These are phyloP conservation scores for Tylopilus sp. DNA, from an alignment of 768 basidiomycete genomes.

Conservation along the genomic window DNA sequence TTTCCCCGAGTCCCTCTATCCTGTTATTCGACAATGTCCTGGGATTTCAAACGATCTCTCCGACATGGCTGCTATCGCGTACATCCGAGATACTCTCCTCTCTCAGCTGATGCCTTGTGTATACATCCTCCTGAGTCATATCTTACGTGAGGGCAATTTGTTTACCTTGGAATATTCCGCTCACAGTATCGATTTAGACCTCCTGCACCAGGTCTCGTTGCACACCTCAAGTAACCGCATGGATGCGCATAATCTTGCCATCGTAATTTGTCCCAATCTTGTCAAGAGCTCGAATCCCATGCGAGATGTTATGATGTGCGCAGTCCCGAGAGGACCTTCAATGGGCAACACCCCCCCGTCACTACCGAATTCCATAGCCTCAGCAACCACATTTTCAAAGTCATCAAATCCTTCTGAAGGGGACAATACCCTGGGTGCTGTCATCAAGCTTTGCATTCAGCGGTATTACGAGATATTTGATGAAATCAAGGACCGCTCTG, in stretches of 20 bases:
- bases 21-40: constrained; percentile 66
- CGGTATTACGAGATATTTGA: constrained; percentile 86
- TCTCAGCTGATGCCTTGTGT: constrained; percentile 66
- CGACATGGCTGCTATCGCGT: constrained; percentile 56
- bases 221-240: constrained; percentile 67
- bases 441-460: constrained; percentile 76
- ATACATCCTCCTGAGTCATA: constrained; percentile 68
- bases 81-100: constrained; percentile 67
- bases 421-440: constrained; percentile 61
- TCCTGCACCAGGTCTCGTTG: constrained; percentile 76
- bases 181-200: constrained; percentile 42
- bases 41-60: constrained; percentile 44
- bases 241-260: constrained; percentile 79
- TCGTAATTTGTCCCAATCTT: constrained; percentile 79
- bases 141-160: constrained; percentile 49
- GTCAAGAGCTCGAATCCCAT: constrained; percentile 65
- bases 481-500: constrained; percentile 68
- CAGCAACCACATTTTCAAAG: constrained; percentile 17
- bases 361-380: constrained; percentile 12
- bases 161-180: neutral
- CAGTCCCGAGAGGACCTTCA: constrained; percentile 49
- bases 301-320: constrained; percentile 73
- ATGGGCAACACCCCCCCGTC: constrained; percentile 30
- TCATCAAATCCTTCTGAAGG: constrained; percentile 38
- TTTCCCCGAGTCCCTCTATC: constrained; percentile 71